These are phyloP conservation scores for Rhododendron vialii DNA, from an alignment of 148 eudicot species.

Conservation along the genomic window DNA sequence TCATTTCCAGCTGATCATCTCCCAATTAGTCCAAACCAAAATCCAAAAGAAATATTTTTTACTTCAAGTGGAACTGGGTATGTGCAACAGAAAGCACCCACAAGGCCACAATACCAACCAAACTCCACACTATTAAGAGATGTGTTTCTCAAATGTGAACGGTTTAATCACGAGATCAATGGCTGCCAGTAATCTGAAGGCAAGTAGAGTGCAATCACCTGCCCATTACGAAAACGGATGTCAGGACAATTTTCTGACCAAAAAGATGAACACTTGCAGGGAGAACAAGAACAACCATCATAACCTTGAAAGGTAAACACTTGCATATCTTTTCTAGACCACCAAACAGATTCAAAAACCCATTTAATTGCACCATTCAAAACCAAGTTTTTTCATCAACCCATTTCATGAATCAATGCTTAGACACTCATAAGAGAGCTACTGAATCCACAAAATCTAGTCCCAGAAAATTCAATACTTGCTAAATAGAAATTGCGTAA, in stretches of 20 bases:
- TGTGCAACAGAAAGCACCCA: constrained; percentile 7
- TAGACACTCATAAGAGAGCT: constrained; percentile 6
- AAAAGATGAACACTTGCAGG: background rate
- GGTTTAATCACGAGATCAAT: constrained; percentile 15
- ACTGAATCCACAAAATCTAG: background rate
- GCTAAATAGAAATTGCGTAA: background rate
- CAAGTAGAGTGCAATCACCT: constrained; percentile 16
- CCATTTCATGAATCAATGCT: background rate
- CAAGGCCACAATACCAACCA: background rate
- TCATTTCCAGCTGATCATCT: constrained; percentile 32
- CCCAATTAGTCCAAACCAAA: constrained; percentile 8
- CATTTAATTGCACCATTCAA: background rate
- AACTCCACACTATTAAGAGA: background rate
- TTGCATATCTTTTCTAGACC: background rate
- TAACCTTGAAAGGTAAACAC: constrained; percentile 8
- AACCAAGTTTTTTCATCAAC: background rate
- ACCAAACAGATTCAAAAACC: background rate
- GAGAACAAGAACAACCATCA: constrained; percentile 13
- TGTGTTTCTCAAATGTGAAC: background rate
- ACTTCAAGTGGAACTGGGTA: background rate
- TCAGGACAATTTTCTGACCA: constrained; percentile 20
- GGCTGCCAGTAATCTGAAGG: constrained; percentile 11
- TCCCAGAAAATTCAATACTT: constrained; percentile 4
- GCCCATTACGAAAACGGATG: constrained; percentile 28
- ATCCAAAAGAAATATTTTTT: background rate